phyloP scores from a whole-genome alignment of 768 basidiomycete species.

The Rhizopogon sp. region DNA sequence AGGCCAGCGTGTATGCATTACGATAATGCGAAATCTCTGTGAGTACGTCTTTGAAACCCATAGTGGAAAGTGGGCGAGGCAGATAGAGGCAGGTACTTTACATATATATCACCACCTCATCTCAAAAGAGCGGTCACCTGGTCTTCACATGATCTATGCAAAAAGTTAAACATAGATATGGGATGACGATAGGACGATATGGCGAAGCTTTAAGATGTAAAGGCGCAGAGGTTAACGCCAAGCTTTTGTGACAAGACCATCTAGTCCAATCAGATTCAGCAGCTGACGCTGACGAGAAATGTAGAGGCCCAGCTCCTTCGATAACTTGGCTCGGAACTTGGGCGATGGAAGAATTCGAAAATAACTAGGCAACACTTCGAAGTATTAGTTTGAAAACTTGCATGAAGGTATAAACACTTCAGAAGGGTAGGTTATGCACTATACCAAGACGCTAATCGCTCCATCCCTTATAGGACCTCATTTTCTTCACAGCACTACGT shows the following conservation, averaged over 20 bases:
- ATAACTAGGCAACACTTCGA: too few relatives aligned
- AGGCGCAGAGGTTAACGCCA: too few relatives aligned
- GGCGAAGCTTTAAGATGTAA: conserved; percentile 26
- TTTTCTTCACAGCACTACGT: conserved; percentile 19
- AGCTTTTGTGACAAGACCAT: not conserved
- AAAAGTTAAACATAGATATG: not conserved
- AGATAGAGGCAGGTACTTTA: not conserved
- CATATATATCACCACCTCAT: not conserved
- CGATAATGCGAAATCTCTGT: conserved; percentile 26
- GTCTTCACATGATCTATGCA: not conserved
- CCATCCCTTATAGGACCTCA: conserved; percentile 24
- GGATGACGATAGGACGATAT: conserved; percentile 13
- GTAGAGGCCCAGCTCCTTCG: not conserved
- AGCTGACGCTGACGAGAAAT: not conserved
- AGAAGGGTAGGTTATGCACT: not conserved
- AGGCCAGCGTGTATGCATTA: conserved; percentile 41
- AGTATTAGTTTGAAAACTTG: too few relatives aligned
- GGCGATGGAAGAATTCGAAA: too few relatives aligned
- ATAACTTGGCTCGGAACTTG: too few relatives aligned
- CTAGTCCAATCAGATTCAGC: not conserved
- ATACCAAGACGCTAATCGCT: not conserved
- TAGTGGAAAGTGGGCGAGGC: not conserved
- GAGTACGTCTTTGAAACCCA: conserved; percentile 24
- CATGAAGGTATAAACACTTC: too few relatives aligned
- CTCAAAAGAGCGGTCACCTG: not conserved